Evolutionary conservation across 1,139 yeast genomes (phyloP).

Genomic region (Eremothecium gossypii): DNA sequence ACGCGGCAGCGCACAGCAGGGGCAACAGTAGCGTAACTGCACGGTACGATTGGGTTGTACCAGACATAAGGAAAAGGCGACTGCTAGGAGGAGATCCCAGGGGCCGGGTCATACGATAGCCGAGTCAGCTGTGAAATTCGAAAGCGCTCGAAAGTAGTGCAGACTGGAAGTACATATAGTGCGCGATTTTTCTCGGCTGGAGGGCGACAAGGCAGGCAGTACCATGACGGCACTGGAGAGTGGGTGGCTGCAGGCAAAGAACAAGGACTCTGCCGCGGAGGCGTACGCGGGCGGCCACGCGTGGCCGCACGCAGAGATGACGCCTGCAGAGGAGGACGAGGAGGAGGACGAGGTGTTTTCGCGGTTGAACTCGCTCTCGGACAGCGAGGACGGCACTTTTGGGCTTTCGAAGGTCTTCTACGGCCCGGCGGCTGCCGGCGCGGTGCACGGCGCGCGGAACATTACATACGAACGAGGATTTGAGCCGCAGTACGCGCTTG

Average conservation of each 20-base stretch:
- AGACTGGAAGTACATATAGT: too few relatives aligned
- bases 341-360: conserved; percentile 2
- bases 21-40: too few relatives aligned
- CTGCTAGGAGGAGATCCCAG: too few relatives aligned
- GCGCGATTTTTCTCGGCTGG: background rate
- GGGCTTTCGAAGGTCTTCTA: background rate
- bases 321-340: conserved; percentile 2
- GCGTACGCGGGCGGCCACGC: background rate
- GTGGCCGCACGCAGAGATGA: background rate
- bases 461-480: too few relatives aligned
- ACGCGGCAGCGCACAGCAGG: too few relatives aligned
- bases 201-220: background rate
- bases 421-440: background rate
- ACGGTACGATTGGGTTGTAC: too few relatives aligned
- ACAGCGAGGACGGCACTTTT: conserved; percentile 2
- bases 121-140: too few relatives aligned
- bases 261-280: conserved; percentile 1
- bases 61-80: too few relatives aligned
- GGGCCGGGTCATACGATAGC: too few relatives aligned
- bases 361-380: conserved; percentile 4
- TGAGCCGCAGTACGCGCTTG: too few relatives aligned
- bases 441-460: too few relatives aligned
- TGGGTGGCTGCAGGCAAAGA: background rate
- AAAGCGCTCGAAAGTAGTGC: too few relatives aligned
- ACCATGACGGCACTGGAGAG: conserved; percentile 4